A percentile compares a stretch with the other conserved stretches of the same genome.
Evolutionary conservation across 495 filamentous ascomycete genomes (phyloP).

Genomic region (Aspergillus mulundensis): DNA sequence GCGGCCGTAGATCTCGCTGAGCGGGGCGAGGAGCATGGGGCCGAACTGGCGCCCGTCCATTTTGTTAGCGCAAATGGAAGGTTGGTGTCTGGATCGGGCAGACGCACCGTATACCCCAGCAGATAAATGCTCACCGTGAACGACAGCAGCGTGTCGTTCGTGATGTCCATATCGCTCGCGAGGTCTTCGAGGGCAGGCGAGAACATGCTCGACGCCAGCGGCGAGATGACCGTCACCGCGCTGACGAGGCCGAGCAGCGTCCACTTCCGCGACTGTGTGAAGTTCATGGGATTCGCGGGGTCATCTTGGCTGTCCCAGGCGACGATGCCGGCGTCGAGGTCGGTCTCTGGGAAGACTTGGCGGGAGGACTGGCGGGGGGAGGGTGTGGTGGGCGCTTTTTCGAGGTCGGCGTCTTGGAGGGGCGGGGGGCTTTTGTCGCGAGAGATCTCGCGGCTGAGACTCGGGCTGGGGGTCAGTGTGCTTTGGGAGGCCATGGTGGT

Average conservation of each 20-base stretch:
- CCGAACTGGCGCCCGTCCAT: slow-evolving; percentile 26
- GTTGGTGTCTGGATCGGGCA: not conserved
- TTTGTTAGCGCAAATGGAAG: too few relatives aligned
- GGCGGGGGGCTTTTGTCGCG: not conserved
- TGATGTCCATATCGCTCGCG: slow-evolving; percentile 57
- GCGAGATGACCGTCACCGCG: slow-evolving; percentile 44
- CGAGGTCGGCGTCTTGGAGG: not conserved
- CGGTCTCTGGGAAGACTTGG: slow-evolving; percentile 22
- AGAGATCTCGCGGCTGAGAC: too few relatives aligned
- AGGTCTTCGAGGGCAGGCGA: slow-evolving; percentile 59
- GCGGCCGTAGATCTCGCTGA: slow-evolving; percentile 42
- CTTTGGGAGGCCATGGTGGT: not conserved
- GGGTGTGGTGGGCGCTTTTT: not conserved
- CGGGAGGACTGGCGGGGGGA: not conserved
- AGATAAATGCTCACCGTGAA: slow-evolving; percentile 55
- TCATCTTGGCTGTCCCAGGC: slow-evolving; percentile 58
- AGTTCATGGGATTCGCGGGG: slow-evolving; percentile 67
- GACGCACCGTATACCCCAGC: slow-evolving; percentile 53
- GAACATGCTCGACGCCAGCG: slow-evolving; percentile 65
- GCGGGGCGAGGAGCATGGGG: slow-evolving; percentile 41
- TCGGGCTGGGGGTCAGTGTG: not conserved
- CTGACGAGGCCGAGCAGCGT: slow-evolving; percentile 29
- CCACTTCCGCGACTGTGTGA: slow-evolving; percentile 42
- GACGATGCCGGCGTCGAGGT: slow-evolving; percentile 24
- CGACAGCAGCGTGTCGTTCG: slow-evolving; percentile 42